phyloP scores from a whole-genome alignment of 192 early-diverging fungal species.

The Gamsiella multidivaricata region DNA sequence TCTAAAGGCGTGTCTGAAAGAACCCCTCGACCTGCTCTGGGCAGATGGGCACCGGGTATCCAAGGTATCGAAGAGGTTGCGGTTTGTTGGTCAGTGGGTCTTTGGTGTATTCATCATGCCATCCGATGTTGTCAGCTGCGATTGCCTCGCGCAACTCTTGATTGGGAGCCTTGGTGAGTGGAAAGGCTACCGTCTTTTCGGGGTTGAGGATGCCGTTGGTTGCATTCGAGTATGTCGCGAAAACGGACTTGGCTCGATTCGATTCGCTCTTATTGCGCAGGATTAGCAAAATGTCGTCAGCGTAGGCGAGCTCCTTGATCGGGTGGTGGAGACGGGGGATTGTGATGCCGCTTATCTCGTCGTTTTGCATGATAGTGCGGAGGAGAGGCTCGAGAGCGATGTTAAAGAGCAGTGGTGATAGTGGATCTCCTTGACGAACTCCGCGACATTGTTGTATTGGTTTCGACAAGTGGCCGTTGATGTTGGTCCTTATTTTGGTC shows the following conservation, averaged over 20 bases:
- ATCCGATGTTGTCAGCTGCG: not conserved
- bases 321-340: not conserved
- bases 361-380: not conserved
- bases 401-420: constrained; percentile 39
- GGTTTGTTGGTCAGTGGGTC: too few relatives aligned
- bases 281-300: not conserved
- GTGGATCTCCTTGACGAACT: constrained; percentile 25
- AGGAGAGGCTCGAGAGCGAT: constrained; percentile 34
- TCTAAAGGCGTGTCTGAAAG: not conserved
- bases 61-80: constrained; percentile 16
- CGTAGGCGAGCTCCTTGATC: constrained; percentile 20
- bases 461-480: constrained; percentile 18
- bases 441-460: constrained; percentile 11
- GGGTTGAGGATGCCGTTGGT: constrained; percentile 33
- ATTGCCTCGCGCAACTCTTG: not conserved
- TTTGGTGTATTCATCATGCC: not conserved
- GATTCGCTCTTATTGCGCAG: not conserved
- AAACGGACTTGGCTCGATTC: not conserved
- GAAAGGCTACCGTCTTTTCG: constrained; percentile 23
- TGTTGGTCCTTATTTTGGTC: constrained; percentile 12
- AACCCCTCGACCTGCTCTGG: not conserved
- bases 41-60: not conserved
- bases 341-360: not conserved
- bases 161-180: not conserved
- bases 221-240: not conserved